Conservation (phyloP, 2,329 filamentous ascomycete genomes). For the Diaporthe citri region DNA sequence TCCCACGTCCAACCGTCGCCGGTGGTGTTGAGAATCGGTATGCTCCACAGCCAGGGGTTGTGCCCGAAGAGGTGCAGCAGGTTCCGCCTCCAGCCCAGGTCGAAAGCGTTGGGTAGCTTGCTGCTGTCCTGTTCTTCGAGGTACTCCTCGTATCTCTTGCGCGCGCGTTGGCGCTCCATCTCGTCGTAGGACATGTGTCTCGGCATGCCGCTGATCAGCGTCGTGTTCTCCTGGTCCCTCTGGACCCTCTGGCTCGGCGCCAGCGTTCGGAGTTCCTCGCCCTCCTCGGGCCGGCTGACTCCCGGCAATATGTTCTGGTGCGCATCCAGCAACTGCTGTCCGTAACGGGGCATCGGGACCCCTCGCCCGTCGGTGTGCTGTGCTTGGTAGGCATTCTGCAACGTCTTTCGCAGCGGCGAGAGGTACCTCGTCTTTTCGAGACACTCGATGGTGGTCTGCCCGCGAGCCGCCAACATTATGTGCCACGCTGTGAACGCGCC, state of each 20-base stretch:
- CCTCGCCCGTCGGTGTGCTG: constrained; percentile 64
- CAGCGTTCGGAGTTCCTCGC: constrained; percentile 68
- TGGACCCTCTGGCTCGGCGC: constrained; percentile 30
- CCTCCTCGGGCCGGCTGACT: constrained; percentile 84
- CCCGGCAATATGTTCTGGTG: constrained; percentile 86
- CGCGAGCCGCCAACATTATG: constrained; percentile 80
- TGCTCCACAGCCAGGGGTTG: constrained; percentile 77
- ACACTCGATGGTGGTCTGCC: constrained; percentile 95
- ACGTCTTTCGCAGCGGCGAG: constrained; percentile 78
- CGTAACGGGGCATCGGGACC: constrained; percentile 68
- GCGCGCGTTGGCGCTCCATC: constrained; percentile 66
- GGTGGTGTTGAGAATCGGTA: constrained; percentile 87
- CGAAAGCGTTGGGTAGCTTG: constrained; percentile 92
- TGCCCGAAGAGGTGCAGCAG: constrained; percentile 85
- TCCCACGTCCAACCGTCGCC: constrained; percentile 98
- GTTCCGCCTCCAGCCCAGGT: constrained; percentile 87
- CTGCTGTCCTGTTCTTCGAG: constrained; percentile 90
- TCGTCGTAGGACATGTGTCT: constrained; percentile 66
- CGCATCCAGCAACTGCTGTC: constrained; percentile 83
- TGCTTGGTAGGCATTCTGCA: constrained; percentile 73
- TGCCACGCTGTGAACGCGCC: constrained; percentile 94
- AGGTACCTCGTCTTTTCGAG: constrained; percentile 96
- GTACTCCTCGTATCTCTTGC: constrained; percentile 75
- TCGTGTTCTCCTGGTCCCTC: constrained; percentile 34
- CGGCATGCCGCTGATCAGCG: constrained; percentile 48